These are phyloP conservation scores for Lolium perenne DNA, from an alignment of 176 grass and related monocot genomes.

Conservation along the genomic window DNA sequence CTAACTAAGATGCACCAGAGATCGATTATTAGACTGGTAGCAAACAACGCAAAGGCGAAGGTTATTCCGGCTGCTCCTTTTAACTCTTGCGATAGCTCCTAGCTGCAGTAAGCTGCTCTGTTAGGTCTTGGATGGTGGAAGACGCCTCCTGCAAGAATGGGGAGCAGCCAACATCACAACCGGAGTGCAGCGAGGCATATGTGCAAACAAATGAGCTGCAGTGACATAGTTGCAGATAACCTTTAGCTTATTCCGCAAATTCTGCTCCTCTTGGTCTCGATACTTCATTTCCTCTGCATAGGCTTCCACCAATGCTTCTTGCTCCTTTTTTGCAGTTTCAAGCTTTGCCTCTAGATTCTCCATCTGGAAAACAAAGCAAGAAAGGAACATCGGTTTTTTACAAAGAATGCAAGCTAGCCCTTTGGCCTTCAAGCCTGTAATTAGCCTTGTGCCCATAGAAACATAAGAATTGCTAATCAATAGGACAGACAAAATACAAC, in stretches of 20 bases:
- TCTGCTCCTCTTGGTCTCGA: slow-evolving; percentile 61
- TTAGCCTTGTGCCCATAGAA: not conserved
- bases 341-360: slow-evolving; percentile 58
- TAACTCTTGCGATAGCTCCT: slow-evolving; percentile 22
- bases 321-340: slow-evolving; percentile 62
- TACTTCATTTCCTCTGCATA: slow-evolving; percentile 75
- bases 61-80: not conserved
- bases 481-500: not conserved
- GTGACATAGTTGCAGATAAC: slow-evolving; percentile 30
- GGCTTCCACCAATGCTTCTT: slow-evolving; percentile 65
- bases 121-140: slow-evolving; percentile 60
- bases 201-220: not conserved
- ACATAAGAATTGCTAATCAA: not conserved
- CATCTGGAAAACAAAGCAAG: slow-evolving; percentile 47
- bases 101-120: slow-evolving; percentile 46
- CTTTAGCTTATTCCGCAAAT: slow-evolving; percentile 70
- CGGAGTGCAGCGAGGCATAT: not conserved
- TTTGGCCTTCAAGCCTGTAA: slow-evolving; percentile 6
- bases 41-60: not conserved
- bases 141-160: slow-evolving; percentile 54
- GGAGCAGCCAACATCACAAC: not conserved
- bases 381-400: not conserved
- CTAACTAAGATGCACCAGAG: not conserved
- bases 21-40: not conserved
- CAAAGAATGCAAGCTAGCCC: not conserved